Percentiles rank a stretch among this genome's conserved stretches.
Evolutionary conservation across 306 rosid genomes (phyloP).

Genomic region (Sesbania bispinosa): DNA sequence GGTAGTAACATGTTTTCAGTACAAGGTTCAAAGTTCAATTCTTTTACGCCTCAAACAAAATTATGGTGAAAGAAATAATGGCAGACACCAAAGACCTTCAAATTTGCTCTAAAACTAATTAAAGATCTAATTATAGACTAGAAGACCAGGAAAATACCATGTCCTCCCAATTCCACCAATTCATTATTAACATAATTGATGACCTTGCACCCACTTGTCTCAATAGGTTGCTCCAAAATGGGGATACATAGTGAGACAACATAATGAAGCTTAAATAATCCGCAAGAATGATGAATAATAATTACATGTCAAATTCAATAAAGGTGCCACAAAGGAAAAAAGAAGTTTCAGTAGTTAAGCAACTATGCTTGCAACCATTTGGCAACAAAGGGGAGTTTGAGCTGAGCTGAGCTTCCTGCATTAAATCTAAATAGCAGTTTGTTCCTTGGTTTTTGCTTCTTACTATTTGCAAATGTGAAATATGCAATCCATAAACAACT

Average conservation of each 20-base stretch:
- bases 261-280: neutral
- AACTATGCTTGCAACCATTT: no score
- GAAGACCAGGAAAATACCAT: neutral
- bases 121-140: neutral
- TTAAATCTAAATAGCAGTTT: neutral
- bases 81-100: neutral
- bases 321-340: neutral
- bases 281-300: neutral
- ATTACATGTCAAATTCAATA: neutral
- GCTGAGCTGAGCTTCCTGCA: neutral
- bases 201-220: neutral
- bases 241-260: neutral
- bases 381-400: neutral
- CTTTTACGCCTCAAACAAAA: neutral
- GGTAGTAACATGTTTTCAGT: neutral
- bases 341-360: no score
- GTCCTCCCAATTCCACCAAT: neutral
- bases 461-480: neutral
- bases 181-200: conserved; percentile 1
- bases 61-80: neutral
- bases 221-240: neutral
- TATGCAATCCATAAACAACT: neutral
- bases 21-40: conserved; percentile 1
- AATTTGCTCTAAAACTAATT: neutral
- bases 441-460: neutral